Base-by-base conservation (phyloP, 345 rosid species). In the Linum lewisii region DNA sequence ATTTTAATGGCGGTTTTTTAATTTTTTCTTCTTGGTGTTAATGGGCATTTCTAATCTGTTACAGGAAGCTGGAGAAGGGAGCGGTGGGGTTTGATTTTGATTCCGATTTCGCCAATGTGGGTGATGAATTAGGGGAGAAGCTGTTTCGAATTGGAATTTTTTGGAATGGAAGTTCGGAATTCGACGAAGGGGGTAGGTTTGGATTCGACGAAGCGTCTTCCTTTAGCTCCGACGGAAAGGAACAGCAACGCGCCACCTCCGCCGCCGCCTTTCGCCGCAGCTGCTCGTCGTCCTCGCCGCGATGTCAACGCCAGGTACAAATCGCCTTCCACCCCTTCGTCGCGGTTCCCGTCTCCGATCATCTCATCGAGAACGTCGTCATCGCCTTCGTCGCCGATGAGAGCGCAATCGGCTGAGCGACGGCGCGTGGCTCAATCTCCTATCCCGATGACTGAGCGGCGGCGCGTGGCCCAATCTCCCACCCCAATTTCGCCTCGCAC, bases 341-440 rank as follows among this genome's bases (percentile, higher is more conserved):
- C 78, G 70, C 78, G 97, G 69, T 78, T 79, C 65, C 75, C 90
- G 51, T 94, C 99, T 56, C 99, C 97, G 37, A 81, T 63, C 59
- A 66, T 72, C 62, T 62, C 87, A 38, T 5, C 34, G 7, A 84
- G 96, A 75, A 70, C 85, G 57, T 19, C 71, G 36, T 68, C 77
- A 51, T 47, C 82, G 1, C 69, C 71, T 54, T 77, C 88, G 57
- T 91, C 72, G 66, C 67, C 82, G 14, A 94, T 84, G 72, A 84
- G 97, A 81, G 77, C 96, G 2, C 66, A 69, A 63, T 87, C 99
- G 16, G 96, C 93, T 1, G 99, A 90, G 72, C 83, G 99, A 76
- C 79, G 77, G 73, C 95, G 93, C 50, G 34, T 29, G 34, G 34
- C 34, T 29, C 47, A 11, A 42, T 90, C 96, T 51, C 77, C 96